A percentile compares a stretch with the other conserved stretches of the same genome.
These are phyloP conservation scores for Xerocomellus chrysenteron DNA, from an alignment of 768 basidiomycete species.

Conservation along the genomic window DNA sequence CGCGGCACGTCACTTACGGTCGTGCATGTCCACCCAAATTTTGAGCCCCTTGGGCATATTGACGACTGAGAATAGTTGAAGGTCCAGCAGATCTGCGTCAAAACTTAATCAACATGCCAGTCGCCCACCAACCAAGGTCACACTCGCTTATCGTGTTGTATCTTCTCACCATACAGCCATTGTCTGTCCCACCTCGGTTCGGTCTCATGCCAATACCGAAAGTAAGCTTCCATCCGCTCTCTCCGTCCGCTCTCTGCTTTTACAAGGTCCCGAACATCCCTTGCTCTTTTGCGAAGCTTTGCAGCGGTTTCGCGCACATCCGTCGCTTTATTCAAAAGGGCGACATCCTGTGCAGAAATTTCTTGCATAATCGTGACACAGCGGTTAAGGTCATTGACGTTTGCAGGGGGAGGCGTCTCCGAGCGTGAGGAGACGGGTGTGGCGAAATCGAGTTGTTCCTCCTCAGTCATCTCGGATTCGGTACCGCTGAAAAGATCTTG, in stretches of 20 bases:
- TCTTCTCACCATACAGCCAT: constrained; percentile 25
- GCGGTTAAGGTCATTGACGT: constrained; percentile 18
- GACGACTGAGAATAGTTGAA: neutral
- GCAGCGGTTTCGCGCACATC: constrained; percentile 17
- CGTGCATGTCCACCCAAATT: neutral
- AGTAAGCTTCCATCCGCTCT: constrained; percentile 29
- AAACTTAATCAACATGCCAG: no score
- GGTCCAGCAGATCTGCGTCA: constrained; percentile 1
- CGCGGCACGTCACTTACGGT: constrained; percentile 2
- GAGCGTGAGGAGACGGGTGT: constrained; percentile 26
- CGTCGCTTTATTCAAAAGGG: constrained; percentile 8
- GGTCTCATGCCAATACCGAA: constrained; percentile 28
- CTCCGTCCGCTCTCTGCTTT: constrained; percentile 25
- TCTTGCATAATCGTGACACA: constrained; percentile 28
- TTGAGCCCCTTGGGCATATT: neutral
- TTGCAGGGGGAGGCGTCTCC: constrained; percentile 19
- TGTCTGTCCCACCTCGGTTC: constrained; percentile 21
- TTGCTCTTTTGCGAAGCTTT: constrained; percentile 18
- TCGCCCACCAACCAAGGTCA: no score
- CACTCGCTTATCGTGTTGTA: neutral
- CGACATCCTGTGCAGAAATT: constrained; percentile 19
- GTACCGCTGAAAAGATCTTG: constrained; percentile 17
- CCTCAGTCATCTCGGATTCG: constrained; percentile 25
- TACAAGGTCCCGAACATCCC: constrained; percentile 22
- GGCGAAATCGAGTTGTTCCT: constrained; percentile 16